Base-by-base conservation (phyloP, 2,329 filamentous ascomycete species). In the Pseudocercospora pini-densiflorae region DNA sequence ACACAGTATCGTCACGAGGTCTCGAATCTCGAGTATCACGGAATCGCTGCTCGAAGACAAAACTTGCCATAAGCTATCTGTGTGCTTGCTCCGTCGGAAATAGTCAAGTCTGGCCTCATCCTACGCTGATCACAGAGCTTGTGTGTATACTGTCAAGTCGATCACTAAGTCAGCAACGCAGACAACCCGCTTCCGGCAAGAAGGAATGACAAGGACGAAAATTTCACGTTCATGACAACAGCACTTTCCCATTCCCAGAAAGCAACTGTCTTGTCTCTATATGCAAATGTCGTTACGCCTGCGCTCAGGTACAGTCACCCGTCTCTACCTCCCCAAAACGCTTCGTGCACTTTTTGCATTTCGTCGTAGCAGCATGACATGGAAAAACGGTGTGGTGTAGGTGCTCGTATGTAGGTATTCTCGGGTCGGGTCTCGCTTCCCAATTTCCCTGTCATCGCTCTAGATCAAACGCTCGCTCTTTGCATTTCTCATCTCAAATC, bases 221-320 rank as follows among this genome's bases (percentile, higher is more conserved):
- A 43, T 5, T 43, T 51, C 23, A 27, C 14, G 21, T 55, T 55
- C 53, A 33, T 43, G 36, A 47, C 21, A 24, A 23, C 12, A 47
- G 40, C 19, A 16, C 19, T 59, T 43, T 59, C 33, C 47, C 57
- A 45, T 45, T 59, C 33, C n/a, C 27, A 33, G 53, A 10, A 31
- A 55, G 27, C 29, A 33, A 27, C 27, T 55, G 23, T 27, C 51
- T 54, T 54, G 24, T 57, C 29, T 58, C 19, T 59, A 59, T 59
- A 47, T 59, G 57, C 57, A 59, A 27, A 59, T 45, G 29, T 43
- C 19, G 33, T 45, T 31, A 27, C 21, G 40, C 40, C 40, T 43
- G 27, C 57, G 57, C 57, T 59, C 31, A 59, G 57, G 57, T 55
- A 27, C 40, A 47, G 57, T 59, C 57, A 59, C 57, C 57, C 57